A percentile compares a stretch with the other conserved stretches of the same genome.
These are phyloP conservation scores for Taxillus chinensis DNA, from an alignment of 164 flowering plant genomes.

Conservation along the genomic window DNA sequence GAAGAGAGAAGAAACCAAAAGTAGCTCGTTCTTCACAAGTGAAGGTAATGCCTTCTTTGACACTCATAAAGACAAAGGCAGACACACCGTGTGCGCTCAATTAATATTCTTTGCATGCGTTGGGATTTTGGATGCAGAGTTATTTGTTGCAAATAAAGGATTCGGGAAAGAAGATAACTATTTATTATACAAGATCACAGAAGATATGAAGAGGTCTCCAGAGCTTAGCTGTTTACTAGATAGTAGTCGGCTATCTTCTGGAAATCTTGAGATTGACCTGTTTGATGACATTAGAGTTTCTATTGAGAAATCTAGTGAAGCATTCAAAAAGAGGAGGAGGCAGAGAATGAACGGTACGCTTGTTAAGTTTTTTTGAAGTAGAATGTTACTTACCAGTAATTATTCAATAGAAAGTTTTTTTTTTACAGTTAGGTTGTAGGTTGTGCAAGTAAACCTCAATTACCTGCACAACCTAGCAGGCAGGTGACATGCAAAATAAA, in stretches of 20 bases:
- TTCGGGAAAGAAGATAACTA: not conserved
- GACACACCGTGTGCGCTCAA: too few relatives aligned
- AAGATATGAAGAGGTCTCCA: slow-evolving; percentile 4
- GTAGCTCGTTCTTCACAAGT: not conserved
- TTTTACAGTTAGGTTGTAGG: too few relatives aligned
- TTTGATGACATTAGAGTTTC: slow-evolving; percentile 15
- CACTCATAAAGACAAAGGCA: too few relatives aligned
- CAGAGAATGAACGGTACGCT: too few relatives aligned
- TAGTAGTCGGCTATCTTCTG: slow-evolving; percentile 11
- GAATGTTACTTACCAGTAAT: too few relatives aligned
- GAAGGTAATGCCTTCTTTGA: not conserved
- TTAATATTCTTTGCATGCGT: not conserved
- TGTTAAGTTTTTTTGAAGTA: too few relatives aligned
- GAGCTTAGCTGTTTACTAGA: slow-evolving; percentile 13
- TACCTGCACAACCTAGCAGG: too few relatives aligned
- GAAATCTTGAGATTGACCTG: slow-evolving; percentile 19
- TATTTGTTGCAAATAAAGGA: not conserved
- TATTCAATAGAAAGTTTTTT: too few relatives aligned
- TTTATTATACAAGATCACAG: not conserved
- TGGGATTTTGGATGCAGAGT: not conserved
- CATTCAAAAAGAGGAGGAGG: too few relatives aligned
- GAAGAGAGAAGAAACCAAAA: too few relatives aligned
- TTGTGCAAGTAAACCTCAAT: too few relatives aligned
- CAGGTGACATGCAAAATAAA: too few relatives aligned
- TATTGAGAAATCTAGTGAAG: not conserved